These are phyloP conservation scores for Naegleria gruberi DNA, from an alignment of 208 protist genomes.

Conservation along the genomic window DNA sequence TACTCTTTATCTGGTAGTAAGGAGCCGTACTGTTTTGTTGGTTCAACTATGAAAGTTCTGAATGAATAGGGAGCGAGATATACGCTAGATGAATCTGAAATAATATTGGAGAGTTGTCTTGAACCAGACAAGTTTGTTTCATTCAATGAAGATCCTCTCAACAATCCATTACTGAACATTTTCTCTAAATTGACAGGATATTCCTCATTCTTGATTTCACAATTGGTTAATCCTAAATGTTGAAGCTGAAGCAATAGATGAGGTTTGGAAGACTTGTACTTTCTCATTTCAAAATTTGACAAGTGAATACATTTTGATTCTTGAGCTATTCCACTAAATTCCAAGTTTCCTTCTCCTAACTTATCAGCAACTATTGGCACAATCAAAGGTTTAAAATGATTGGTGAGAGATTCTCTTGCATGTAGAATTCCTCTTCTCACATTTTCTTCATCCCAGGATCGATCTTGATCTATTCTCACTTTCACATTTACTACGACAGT, in stretches of 20 bases:
- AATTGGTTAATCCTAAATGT: not conserved
- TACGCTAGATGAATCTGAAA: too few species aligned
- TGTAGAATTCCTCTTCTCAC: not conserved
- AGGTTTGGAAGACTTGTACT: not conserved
- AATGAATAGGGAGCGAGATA: too few species aligned
- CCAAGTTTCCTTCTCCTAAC: too few species aligned
- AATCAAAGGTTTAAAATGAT: not conserved
- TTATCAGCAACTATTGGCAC: not conserved
- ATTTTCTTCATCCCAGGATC: not conserved
- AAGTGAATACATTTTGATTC: not conserved
- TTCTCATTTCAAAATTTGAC: not conserved
- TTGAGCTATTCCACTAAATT: not conserved
- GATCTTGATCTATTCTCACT: not conserved
- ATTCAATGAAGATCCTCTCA: not conserved
- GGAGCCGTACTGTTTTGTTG: too few species aligned
- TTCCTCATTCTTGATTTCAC: too few species aligned
- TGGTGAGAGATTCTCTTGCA: not conserved
- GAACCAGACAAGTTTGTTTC: not conserved
- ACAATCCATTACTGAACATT: not conserved
- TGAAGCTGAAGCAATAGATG: not conserved
- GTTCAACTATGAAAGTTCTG: too few species aligned
- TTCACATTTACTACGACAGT: not conserved
- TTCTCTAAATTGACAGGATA: not conserved
- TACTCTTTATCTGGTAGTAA: too few species aligned
- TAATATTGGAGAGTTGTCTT: not conserved